Evolutionary conservation across 2,329 filamentous ascomycete genomes (phyloP), one percentile per base, ranked within the genome.

Genomic region (Exutisphaerella laricina): DNA sequence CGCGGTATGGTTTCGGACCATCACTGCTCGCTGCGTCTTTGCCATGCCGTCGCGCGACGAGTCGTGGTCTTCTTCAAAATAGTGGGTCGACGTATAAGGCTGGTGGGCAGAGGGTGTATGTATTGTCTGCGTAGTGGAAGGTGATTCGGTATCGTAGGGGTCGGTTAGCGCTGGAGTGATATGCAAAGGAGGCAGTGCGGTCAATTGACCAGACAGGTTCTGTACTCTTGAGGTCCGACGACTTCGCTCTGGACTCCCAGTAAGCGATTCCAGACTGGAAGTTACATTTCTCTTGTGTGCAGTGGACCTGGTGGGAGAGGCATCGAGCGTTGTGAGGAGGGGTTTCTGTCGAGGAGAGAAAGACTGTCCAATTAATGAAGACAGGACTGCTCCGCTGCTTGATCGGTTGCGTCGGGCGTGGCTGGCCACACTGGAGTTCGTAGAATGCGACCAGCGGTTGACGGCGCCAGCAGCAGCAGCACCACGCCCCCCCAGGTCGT

Each of bases 371-470:
- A 56, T 52, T 39, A 63, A 56, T 51, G 62, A 64, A 42, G 60
- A 51, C 39, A 66, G 56, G 26, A 62, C 60, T 23, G 63, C 60
- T 43, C 59, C 58, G 50, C 56, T 62, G 57, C 56, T 64, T 49
- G 64, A 59, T 55, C 62, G 64, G 45, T 66, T 61, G 39, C 66
- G 62, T 44, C 65, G 61, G n/a, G 44, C 39, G 30, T 53, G 64
- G 50, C 37, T 46, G 41, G 60, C 58, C 34, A 64, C 66, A 59
- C 71, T 75, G 34, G 72, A 74, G 21, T 68, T 61, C 17, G 75
- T 78, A 13, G 73, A 77, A 50, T 78, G 74, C 25, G 76, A 78
- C 75, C 75, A 78, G 50, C 75, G 72, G 56, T 78, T 75, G 40
- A 77, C 62, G 46, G 71, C 75, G 28, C 70, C 71, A 53, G 73